Evolutionary conservation across 768 basidiomycete genomes (phyloP).

Genomic region (Psilocybe cubensis): DNA sequence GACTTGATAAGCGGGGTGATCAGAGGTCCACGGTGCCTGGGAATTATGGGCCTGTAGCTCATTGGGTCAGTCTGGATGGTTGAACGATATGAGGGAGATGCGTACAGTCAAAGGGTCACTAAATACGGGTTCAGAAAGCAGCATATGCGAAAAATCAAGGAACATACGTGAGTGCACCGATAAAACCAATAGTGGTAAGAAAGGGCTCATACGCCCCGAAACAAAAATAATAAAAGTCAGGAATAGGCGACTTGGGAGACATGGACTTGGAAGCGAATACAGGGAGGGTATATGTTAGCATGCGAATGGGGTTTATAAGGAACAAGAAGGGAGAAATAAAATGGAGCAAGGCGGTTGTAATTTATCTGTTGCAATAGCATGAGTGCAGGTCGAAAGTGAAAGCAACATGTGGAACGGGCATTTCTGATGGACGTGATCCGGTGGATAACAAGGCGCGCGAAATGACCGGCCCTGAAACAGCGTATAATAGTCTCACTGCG

Average conservation of each 20-base stretch:
- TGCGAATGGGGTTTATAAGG: background rate
- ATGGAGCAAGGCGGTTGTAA: background rate
- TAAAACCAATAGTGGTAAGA: conserved; percentile 63
- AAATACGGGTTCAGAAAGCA: conserved; percentile 12
- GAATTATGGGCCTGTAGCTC: conserved; percentile 63
- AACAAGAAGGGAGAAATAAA: background rate
- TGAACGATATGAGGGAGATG: conserved; percentile 5
- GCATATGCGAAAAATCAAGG: conserved; percentile 4
- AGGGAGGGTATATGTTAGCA: conserved; percentile 1
- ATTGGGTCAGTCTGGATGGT: conserved; percentile 6
- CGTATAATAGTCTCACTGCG: conserved; percentile 1
- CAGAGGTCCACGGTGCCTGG: conserved; percentile 74
- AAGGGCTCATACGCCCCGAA: conserved; percentile 79
- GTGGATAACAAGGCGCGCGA: too few relatives aligned
- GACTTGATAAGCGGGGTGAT: conserved; percentile 45
- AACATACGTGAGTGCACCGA: conserved; percentile 60
- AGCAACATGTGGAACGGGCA: conserved; percentile 7
- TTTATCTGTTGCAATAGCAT: background rate
- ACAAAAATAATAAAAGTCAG: conserved; percentile 71
- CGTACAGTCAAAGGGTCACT: conserved; percentile 69
- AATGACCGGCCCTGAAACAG: conserved; percentile 39
- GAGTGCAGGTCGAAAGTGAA: background rate
- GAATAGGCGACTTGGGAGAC: conserved; percentile 63
- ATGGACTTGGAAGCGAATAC: conserved; percentile 29
- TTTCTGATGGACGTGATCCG: background rate